Percentiles rank a stretch among this genome's conserved stretches.
These are phyloP conservation scores for Beauveria pseudobassiana DNA, from an alignment of 2,329 filamentous ascomycete species.

Conservation along the genomic window DNA sequence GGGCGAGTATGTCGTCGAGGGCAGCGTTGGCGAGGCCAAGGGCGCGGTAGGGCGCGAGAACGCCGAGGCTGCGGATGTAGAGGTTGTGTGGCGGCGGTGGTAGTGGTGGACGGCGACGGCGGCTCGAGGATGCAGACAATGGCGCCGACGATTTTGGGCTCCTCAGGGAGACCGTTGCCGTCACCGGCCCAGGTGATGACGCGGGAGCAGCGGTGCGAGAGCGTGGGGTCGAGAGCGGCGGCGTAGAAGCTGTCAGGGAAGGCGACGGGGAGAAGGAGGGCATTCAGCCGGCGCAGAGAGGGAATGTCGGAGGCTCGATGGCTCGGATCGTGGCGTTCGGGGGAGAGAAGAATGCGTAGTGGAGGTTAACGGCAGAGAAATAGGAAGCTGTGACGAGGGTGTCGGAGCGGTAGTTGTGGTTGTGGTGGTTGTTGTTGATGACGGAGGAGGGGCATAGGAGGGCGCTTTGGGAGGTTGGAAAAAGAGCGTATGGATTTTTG, in stretches of 20 bases:
- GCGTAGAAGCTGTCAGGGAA: slow-evolving; percentile 60
- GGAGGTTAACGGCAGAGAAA: slow-evolving; percentile 13
- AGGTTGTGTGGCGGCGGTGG: slow-evolving; percentile 33
- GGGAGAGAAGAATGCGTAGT: slow-evolving; percentile 27
- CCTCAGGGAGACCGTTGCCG: slow-evolving; percentile 17
- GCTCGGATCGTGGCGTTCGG: slow-evolving; percentile 45
- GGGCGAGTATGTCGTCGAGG: slow-evolving; percentile 41
- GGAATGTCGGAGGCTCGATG: slow-evolving; percentile 44
- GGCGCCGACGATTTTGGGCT: slow-evolving; percentile 50
- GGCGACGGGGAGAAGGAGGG: slow-evolving; percentile 54
- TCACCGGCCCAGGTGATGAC: slow-evolving; percentile 50
- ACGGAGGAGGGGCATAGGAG: slow-evolving; percentile 28
- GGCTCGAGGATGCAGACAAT: slow-evolving; percentile 55
- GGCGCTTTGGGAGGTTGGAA: slow-evolving; percentile 44
- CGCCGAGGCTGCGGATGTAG: slow-evolving; percentile 57
- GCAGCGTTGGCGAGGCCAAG: slow-evolving; percentile 52
- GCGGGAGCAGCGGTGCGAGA: slow-evolving; percentile 49
- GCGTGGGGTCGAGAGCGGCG: slow-evolving; percentile 40
- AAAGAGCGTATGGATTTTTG: slow-evolving; percentile 57
- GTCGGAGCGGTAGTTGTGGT: slow-evolving; percentile 12
- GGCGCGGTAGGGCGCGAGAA: slow-evolving; percentile 55
- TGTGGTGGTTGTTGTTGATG: slow-evolving; percentile 16
- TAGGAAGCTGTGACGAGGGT: slow-evolving; percentile 14
- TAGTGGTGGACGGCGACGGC: not conserved
- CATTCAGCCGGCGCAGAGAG: slow-evolving; percentile 56